Percentiles rank a stretch among this genome's conserved stretches.
Conservation (phyloP, 306 rosid species). For the Cucurbita ficifolia region DNA sequence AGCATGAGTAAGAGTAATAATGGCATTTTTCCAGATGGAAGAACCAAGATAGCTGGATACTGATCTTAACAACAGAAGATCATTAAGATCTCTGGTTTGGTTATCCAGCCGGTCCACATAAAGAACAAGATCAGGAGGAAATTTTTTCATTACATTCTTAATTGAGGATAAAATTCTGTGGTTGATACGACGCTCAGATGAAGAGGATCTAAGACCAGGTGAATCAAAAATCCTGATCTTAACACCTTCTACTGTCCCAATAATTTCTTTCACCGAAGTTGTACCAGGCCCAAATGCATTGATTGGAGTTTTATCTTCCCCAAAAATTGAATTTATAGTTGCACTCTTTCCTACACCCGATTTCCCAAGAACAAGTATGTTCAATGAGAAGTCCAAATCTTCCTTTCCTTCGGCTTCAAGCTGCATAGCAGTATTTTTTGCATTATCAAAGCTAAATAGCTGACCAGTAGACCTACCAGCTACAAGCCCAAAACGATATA, state of each 20-base stretch:
- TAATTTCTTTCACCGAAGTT: conserved; percentile 53
- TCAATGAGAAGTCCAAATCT: conserved; percentile 55
- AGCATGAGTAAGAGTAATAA: conserved; percentile 78
- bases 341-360: conserved; percentile 98
- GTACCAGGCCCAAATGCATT: conserved; percentile 82
- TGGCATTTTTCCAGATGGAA: conserved; percentile 66
- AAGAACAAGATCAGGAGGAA: conserved; percentile 77
- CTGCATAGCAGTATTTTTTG: conserved; percentile 51
- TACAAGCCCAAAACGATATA: conserved; percentile 54
- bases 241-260: conserved; percentile 78
- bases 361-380: conserved; percentile 83
- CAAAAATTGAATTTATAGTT: conserved; percentile 80
- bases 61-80: conserved; percentile 61
- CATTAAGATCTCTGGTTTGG: conserved; percentile 83
- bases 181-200: conserved; percentile 52
- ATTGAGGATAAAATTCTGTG: conserved; percentile 49
- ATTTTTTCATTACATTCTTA: conserved; percentile 60
- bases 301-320: conserved; percentile 60
- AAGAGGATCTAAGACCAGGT: conserved; percentile 83
- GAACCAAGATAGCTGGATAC: conserved; percentile 54
- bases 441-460: conserved; percentile 55
- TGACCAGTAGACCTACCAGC: conserved; percentile 59
- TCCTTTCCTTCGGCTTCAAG: conserved; percentile 67
- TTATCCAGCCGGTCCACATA: conserved; percentile 89
- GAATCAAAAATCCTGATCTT: conserved; percentile 72